Evolutionary conservation across 1,284 basidiomycete genomes (phyloP).

Genomic region (Cerioporus squamosus): DNA sequence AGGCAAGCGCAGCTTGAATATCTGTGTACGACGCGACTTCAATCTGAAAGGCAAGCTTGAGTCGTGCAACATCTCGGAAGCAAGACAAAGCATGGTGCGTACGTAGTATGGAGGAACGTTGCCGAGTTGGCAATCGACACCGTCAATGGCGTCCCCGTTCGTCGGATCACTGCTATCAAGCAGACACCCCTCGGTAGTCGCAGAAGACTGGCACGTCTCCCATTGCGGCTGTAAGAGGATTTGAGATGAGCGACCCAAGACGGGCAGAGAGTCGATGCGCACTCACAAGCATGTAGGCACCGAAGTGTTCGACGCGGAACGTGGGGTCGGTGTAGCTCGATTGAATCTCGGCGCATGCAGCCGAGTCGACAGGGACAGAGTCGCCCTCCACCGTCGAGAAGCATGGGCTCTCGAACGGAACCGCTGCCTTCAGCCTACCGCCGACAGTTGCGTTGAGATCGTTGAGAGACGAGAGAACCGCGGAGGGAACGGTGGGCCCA

Average conservation of each 20-base stretch:
- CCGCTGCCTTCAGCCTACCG: slow-evolving; percentile 32
- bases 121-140: slow-evolving; percentile 31
- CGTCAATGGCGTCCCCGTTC: slow-evolving; percentile 29
- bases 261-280: background rate
- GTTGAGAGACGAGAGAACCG: slow-evolving; percentile 42
- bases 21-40: slow-evolving; percentile 34
- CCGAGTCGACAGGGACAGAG: slow-evolving; percentile 15
- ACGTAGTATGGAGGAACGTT: slow-evolving; percentile 38
- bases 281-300: slow-evolving; percentile 36
- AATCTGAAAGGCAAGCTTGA: slow-evolving; percentile 26
- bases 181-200: slow-evolving; percentile 29
- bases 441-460: slow-evolving; percentile 34
- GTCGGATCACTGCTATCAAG: slow-evolving; percentile 30
- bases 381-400: slow-evolving; percentile 35
- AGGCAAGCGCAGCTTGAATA: slow-evolving; percentile 37
- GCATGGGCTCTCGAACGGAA: slow-evolving; percentile 37
- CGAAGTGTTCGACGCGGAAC: slow-evolving; percentile 31
- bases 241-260: background rate
- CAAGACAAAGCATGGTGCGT: background rate
- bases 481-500: slow-evolving; percentile 49
- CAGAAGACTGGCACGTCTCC: slow-evolving; percentile 34
- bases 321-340: slow-evolving; percentile 32
- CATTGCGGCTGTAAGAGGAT: slow-evolving; percentile 31
- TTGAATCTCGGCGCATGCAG: slow-evolving; percentile 34
- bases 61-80: background rate